Base-by-base conservation (phyloP, 2,329 filamentous ascomycete genomes). In the Thelonectria blattea region DNA sequence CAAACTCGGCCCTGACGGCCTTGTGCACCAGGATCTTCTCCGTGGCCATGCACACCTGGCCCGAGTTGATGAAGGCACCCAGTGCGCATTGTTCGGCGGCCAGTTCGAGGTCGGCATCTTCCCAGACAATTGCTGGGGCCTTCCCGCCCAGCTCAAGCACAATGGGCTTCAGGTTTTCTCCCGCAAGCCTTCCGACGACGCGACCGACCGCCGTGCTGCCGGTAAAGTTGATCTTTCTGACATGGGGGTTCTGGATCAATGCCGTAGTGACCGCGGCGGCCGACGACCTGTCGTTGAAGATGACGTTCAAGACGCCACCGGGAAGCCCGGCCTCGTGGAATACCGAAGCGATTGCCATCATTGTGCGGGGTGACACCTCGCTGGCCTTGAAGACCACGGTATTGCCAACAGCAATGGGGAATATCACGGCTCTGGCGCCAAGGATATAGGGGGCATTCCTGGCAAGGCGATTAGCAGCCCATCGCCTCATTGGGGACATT, bases 171-270 rank as follows among this genome's bases (percentile, higher is more conserved):
- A 95, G 80, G 68, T 90, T 78, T 72, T 90, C 85, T 27, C 90
- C 92, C 0, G 90, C 90, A 9, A 85, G 81, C 18, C 82, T 80
- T 10, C 86, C 90, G 58, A 96, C 87, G 71, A 92, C 89, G 32
- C 86, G 83, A 1, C 92, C 92, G 0, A 95, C 88, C 0, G 75
- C 74, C 0, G 91, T 93, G 69, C 86, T 90, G 34, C 92, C 92
- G 0, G 92, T 96, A 75, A 96, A 96, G 78, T 92, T 95, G 73
- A 96, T 82, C 79, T 96, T 96, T 73, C 87, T 89, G 58, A 96
- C 78, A 0, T 81, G 79, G 0, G 85, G 85, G 68, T 91, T 81
- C 49, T 85, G 83, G 65, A 96, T 91, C 30, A 95, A 75, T 1
- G 85, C 79, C 27, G 82, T 82, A 0, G 91, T 93, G 32, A 94